Base-by-base conservation (phyloP, 2,329 filamentous ascomycete genomes). In the Penicillium sp. region DNA sequence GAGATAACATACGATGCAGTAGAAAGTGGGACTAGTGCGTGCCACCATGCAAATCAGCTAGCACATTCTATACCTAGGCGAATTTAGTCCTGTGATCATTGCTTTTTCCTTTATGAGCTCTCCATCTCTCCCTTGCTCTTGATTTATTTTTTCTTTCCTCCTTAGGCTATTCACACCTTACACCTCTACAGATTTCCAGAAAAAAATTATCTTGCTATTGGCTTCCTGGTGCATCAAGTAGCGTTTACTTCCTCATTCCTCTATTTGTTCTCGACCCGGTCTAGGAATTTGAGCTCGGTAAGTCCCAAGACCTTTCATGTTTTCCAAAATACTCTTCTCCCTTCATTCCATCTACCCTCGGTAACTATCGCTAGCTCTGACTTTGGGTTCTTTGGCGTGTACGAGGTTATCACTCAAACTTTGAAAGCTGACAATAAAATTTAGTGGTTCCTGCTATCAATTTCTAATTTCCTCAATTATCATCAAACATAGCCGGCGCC, bases 271-370 rank as follows among this genome's bases (percentile, higher is more conserved):
- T 46, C n/a, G 53, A 54, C 47, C 19, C 32, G 42, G 27, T 30
- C 32, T 35, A 57, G 39, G 38, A 30, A 30, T 54, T 36, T 10
- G 36, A 32, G 7, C 36, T 35, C 23, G 2, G 60, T 62, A 53
- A 32, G 60, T 59, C 48, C 47, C 19, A 46, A 50, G 38, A 41
- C 53, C 53, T 47, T 42, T 44, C 19, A 30, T 32, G 36, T 11
- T 23, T 34, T 29, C 23, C 18, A 29, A 11, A 30, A 43, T 39
- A 41, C 27, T 11, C 40, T 34, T 7, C 50, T 42, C 57, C 61
- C 57, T 61, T 58, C 57, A 63, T 63, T 61, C 57, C 59, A 30
- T 13, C 47, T 34, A 32, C 36, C 36, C 27, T 16, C 8, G 18
- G 13, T 42, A 39, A 16, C 32, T 46, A 7, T 29, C 46, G 34